Conservation (phyloP, 2,329 filamentous ascomycete genomes). For the Huntiella savannae region DNA sequence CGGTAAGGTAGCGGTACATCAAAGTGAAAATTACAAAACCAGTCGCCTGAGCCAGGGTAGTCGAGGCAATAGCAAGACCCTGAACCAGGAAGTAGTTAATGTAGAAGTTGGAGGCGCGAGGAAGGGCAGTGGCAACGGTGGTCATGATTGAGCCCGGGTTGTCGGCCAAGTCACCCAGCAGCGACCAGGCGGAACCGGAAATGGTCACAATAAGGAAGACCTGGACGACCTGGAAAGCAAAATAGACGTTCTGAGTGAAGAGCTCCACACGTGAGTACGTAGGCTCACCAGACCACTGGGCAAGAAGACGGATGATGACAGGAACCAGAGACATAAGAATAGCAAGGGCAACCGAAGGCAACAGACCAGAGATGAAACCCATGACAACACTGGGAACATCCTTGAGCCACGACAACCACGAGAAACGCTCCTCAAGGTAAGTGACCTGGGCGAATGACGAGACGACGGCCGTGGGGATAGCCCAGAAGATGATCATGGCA, state of each 20-base stretch:
- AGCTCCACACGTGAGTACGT: constrained; percentile 66
- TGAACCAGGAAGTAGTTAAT: constrained; percentile 78
- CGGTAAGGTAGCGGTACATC: constrained; percentile 52
- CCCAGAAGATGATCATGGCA: constrained; percentile 75
- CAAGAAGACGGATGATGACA: constrained; percentile 51
- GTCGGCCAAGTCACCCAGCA: constrained; percentile 41
- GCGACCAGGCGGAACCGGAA: constrained; percentile 57
- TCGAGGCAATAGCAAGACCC: constrained; percentile 57
- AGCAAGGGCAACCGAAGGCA: constrained; percentile 62
- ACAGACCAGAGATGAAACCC: constrained; percentile 66
- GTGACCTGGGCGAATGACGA: constrained; percentile 73
- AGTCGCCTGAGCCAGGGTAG: constrained; percentile 48
- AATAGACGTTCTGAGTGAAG: constrained; percentile 81
- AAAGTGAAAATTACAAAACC: constrained; percentile 48
- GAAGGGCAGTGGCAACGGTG: constrained; percentile 55
- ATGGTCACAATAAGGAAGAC: constrained; percentile 79
- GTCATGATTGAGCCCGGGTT: constrained; percentile 41
- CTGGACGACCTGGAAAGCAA: constrained; percentile 75
- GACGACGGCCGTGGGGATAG: constrained; percentile 55
- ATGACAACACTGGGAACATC: constrained; percentile 51
- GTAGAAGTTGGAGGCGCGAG: constrained; percentile 81
- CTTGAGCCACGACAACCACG: constrained; percentile 55
- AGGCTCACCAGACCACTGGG: constrained; percentile 62
- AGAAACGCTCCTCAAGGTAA: constrained; percentile 43
- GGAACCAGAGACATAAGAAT: constrained; percentile 77